Evolutionary conservation across 2,329 filamentous ascomycete species (phyloP).

Genomic region (Trichoderma gracile): DNA sequence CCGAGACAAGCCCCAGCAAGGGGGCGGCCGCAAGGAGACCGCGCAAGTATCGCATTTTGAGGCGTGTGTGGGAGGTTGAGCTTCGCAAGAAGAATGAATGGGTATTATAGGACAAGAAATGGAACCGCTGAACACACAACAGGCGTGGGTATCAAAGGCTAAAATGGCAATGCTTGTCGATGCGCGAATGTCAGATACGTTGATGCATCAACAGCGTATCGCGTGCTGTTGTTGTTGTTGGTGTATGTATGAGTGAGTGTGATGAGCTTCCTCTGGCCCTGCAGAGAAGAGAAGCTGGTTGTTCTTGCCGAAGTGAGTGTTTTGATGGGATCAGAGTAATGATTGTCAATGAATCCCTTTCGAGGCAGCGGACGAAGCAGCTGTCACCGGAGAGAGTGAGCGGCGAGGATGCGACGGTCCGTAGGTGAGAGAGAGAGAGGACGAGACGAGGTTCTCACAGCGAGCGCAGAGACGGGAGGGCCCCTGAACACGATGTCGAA

Average conservation of each 20-base stretch:
- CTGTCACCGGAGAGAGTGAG: constrained; percentile 19
- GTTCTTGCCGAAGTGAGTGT: constrained; percentile 8
- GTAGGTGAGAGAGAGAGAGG: constrained; percentile 21
- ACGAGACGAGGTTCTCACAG: constrained; percentile 24
- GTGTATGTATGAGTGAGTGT: constrained; percentile 5
- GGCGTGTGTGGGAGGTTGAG: neutral
- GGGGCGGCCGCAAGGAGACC: constrained; percentile 39
- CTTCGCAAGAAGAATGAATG: neutral
- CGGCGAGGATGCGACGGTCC: constrained; percentile 5
- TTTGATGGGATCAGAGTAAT: neutral
- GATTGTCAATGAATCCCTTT: neutral
- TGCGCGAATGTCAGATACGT: neutral
- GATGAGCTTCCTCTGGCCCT: constrained; percentile 20
- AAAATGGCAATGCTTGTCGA: constrained; percentile 8
- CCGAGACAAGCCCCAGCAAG: constrained; percentile 52
- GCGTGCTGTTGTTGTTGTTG: neutral
- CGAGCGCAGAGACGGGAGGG: constrained; percentile 20
- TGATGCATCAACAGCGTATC: constrained; percentile 3
- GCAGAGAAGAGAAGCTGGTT: constrained; percentile 14
- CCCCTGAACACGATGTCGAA: constrained; percentile 16
- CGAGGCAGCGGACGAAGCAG: constrained; percentile 3
- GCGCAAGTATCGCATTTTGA: constrained; percentile 27
- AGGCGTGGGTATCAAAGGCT: constrained; percentile 9
- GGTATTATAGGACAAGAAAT: neutral
- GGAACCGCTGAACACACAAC: neutral